Percentiles rank a stretch among this genome's conserved stretches.
phyloP scores from a whole-genome alignment of 1,139 yeast genomes.

The Diutina catenulata region DNA sequence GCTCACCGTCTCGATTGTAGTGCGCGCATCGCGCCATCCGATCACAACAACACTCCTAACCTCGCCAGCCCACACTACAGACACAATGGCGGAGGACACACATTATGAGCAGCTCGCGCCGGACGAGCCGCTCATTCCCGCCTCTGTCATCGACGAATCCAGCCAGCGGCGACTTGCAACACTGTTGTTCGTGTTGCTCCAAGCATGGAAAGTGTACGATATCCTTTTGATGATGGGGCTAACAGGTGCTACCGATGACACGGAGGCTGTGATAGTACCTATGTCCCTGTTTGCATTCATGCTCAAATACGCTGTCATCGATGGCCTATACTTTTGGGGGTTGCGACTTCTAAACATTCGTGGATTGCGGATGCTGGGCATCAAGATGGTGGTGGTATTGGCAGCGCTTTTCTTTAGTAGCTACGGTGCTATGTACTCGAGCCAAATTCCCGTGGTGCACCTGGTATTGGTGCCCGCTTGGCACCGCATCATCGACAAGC shows the following conservation, averaged over 20 bases:
- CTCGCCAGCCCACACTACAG: not conserved
- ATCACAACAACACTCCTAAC: not conserved
- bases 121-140: constrained; percentile 9
- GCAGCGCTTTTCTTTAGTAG: too few species aligned
- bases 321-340: constrained; percentile 55
- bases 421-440: constrained; percentile 28
- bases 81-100: not conserved
- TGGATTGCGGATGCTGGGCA: constrained; percentile 45
- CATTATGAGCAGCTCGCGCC: not conserved
- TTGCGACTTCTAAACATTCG: constrained; percentile 58
- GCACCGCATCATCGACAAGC: constrained; percentile 33
- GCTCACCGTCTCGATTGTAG: not conserved
- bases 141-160: constrained; percentile 54
- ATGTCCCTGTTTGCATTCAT: constrained; percentile 47
- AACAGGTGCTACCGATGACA: constrained; percentile 10
- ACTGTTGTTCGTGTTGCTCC: constrained; percentile 60
- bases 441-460: constrained; percentile 24
- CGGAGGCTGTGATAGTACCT: too few species aligned
- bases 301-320: constrained; percentile 61
- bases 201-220: constrained; percentile 75
- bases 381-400: constrained; percentile 15
- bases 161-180: constrained; percentile 62
- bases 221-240: constrained; percentile 20
- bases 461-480: constrained; percentile 29
- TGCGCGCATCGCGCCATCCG: not conserved